Percentiles rank a stretch among this genome's conserved stretches.
Evolutionary conservation across 495 filamentous ascomycete species (phyloP).

Genomic region (Neurospora terricola): DNA sequence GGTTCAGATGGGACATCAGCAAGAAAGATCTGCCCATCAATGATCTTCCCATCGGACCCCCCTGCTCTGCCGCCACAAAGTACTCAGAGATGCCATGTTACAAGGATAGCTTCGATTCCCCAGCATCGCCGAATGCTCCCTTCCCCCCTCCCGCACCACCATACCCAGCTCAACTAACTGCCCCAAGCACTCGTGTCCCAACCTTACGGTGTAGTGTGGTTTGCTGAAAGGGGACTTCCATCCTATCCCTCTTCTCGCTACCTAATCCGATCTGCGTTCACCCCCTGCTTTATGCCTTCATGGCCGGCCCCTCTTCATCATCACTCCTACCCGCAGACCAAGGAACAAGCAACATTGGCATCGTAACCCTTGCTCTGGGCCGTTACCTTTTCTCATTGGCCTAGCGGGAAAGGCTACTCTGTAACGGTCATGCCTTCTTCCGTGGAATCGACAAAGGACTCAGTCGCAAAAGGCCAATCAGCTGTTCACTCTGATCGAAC

Average conservation of each 20-base stretch:
- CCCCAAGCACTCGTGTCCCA: slow-evolving; percentile 7
- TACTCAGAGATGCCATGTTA: slow-evolving; percentile 7
- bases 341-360: slow-evolving; percentile 13
- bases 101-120: neutral
- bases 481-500: slow-evolving; percentile 28
- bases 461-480: slow-evolving; percentile 32
- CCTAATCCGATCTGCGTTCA: slow-evolving; percentile 18
- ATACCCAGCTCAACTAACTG: slow-evolving; percentile 4
- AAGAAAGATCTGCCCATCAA: slow-evolving; percentile 20
- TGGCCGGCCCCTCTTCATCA: slow-evolving; percentile 5
- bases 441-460: slow-evolving; percentile 35
- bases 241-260: slow-evolving; percentile 9
- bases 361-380: neutral
- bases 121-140: slow-evolving; percentile 6
- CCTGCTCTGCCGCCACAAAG: slow-evolving; percentile 5
- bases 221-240: slow-evolving; percentile 3
- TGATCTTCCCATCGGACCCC: slow-evolving; percentile 15
- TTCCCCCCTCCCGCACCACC: slow-evolving; percentile 11
- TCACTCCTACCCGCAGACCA: slow-evolving; percentile 7
- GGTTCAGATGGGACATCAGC: slow-evolving; percentile 10
- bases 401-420: slow-evolving; percentile 22
- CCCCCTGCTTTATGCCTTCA: slow-evolving; percentile 7
- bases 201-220: slow-evolving; percentile 3
- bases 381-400: slow-evolving; percentile 27
- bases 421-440: slow-evolving; percentile 41